Base-by-base conservation (phyloP, 2,329 filamentous ascomycete species). In the Helminthosporium solani region DNA sequence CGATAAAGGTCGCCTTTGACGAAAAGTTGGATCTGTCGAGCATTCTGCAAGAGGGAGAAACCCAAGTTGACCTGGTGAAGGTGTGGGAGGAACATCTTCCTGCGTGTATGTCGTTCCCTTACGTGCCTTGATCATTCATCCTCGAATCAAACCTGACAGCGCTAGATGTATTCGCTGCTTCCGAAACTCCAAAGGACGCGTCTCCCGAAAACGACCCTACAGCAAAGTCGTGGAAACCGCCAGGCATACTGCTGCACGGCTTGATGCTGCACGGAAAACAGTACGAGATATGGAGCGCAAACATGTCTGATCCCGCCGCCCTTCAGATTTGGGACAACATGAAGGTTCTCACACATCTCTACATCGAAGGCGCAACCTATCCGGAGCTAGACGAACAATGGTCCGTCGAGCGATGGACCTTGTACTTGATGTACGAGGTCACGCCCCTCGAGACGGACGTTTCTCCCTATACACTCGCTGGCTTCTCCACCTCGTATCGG, bases 331-430 rank as follows among this genome's bases (percentile, higher is more conserved):
- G 96, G 61, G 83, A 83, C 50, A 88, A 91, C 42, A 81, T 95
- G 54, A 90, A 96, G 72, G 83, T 96, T 44, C 76, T 95, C 28
- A 82, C 91, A 4, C 83, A 89, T 14, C 78, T 97, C 49, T 95
- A 90, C 68, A 96, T 99, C 51, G 95, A 99, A 69, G 94, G 89
- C 21, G 94, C 91, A n/a, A 87, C 83, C 3, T 83, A 83, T 30
- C 84, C 96, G 36, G 81, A 81, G 14, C 74, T 86, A 2, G 83
- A 90, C 31, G 80, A 86, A 1, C 59, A 91, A 51, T 86, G 83
- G 78, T 85, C 83, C 0, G 71, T 86, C 16, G 82, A 90, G 50
- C 82, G 92, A 60, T 99, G 94, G 94, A 90, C 88, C 0, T 74
- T 97, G n/a, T 97, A 90, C 72, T 84, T 96, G 57, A 76, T 96